Evolutionary conservation across 2,329 filamentous ascomycete genomes (phyloP).

Genomic region (Emmonsiellopsis sp.): DNA sequence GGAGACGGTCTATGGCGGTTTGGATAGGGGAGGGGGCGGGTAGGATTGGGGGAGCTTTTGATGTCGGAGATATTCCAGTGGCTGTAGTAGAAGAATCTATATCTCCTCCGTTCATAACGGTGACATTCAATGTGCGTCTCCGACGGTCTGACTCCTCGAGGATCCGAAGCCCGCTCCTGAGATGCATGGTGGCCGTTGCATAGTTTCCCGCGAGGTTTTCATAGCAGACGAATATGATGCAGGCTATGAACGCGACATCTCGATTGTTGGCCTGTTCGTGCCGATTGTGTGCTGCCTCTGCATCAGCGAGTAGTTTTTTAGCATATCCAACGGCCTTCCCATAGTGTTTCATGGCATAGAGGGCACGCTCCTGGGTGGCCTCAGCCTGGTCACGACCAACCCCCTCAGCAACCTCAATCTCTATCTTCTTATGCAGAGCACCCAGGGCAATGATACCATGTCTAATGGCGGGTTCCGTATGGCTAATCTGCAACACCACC

Average conservation of each 20-base stretch:
- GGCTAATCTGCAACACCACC: neutral
- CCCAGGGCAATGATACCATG: neutral
- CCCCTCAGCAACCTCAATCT: neutral
- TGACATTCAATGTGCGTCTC: neutral
- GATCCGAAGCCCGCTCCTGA: neutral
- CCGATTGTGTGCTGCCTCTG: neutral
- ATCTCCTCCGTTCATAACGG: neutral
- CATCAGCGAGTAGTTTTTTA: neutral
- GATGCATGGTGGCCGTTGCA: neutral
- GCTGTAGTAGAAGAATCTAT: too few relatives aligned
- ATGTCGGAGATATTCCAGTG: neutral
- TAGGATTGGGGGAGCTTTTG: neutral
- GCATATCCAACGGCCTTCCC: neutral
- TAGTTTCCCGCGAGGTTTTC: neutral
- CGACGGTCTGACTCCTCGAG: neutral
- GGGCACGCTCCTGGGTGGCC: neutral
- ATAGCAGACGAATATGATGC: neutral
- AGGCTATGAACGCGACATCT: neutral
- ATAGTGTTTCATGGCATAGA: neutral
- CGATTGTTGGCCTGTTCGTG: neutral
- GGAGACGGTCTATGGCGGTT: neutral
- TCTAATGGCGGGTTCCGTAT: neutral
- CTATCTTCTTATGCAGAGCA: neutral
- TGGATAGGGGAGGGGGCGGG: neutral
- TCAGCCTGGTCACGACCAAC: neutral